Evolutionary conservation across 2,329 filamentous ascomycete genomes (phyloP), one percentile per base, ranked within the genome.

Genomic region (Raffaelea ambrosiae): DNA sequence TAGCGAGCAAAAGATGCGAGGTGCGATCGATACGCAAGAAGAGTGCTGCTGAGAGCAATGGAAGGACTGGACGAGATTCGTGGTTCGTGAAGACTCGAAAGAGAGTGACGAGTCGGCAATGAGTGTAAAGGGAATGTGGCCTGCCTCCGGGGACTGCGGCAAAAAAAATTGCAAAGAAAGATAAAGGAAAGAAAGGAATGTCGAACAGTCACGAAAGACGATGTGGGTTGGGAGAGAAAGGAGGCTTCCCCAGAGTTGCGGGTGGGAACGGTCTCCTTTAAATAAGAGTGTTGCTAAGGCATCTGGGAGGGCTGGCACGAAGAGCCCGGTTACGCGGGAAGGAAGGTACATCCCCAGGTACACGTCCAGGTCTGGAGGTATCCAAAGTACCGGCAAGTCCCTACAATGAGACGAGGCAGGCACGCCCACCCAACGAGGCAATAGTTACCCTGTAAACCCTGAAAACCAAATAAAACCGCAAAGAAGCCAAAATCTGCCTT

Each of bases 191-290:
- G 40, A 44, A 33, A 33, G 29, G 23, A 33, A 40, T 43, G 41
- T 48, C 46, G 31, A 38, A 40, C 21, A 44, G 40, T n/a, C 35
- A 31, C 39, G 20, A 40, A 23, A 43, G 23, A 31, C 41, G 42
- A 36, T 26, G 26, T 29, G 26, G 26, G 26, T 29, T 29, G 13
- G 26, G 26, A 29, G 26, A 38, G 35, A 38, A n/a, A 19, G 9
- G 31, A 33, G 14, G 7, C 18, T 38, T 19, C 35, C 35, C 35
- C 13, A 19, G 18, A 38, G 13, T 38, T n/a, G 13, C 35, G 14
- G 35, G 35, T 16, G 13, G 14, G 13, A 16, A 19, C 18, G 35
- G 35, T 38, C 35, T 14, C 35, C 35, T 38, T 38, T 38, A 8
- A n/a, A 38, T n/a, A 38, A 9, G 16, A 38, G 16, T n/a, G 8